Percentiles rank a stretch among this genome's conserved stretches.
Evolutionary conservation across 768 basidiomycete species (phyloP).

Genomic region (Exidia glandulosa): DNA sequence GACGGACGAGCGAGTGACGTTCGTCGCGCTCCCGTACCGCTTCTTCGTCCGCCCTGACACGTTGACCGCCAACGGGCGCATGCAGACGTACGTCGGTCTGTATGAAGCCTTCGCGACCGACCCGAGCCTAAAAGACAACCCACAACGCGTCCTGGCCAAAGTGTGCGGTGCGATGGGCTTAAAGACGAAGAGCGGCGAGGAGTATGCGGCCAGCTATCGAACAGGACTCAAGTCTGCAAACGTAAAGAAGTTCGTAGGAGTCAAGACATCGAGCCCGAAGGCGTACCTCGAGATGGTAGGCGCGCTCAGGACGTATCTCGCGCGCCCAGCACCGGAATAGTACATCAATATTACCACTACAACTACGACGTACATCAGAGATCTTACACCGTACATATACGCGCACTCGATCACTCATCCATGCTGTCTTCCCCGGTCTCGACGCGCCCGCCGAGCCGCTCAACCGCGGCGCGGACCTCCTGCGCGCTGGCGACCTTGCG

Average conservation of each 20-base stretch:
- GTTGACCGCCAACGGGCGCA: conserved; percentile 53
- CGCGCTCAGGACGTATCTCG: not conserved
- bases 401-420: too few relatives aligned
- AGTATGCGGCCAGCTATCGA: not conserved
- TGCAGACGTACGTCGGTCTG: conserved; percentile 59
- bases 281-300: not conserved
- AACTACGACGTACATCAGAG: too few relatives aligned
- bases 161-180: not conserved
- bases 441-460: too few relatives aligned
- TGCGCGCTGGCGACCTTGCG: too few relatives aligned
- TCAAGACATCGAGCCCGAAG: not conserved
- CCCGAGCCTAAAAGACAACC: too few relatives aligned
- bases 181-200: not conserved
- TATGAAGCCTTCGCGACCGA: conserved; percentile 6
- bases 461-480: too few relatives aligned
- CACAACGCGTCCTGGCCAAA: not conserved
- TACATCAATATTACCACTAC: too few relatives aligned
- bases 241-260: not conserved
- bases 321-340: too few relatives aligned
- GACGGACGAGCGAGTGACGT: conserved; percentile 35
- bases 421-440: too few relatives aligned
- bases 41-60: conserved; percentile 50
- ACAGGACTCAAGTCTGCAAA: not conserved
- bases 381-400: too few relatives aligned
- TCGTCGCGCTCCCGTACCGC: conserved; percentile 50